A percentile compares a stretch with the other conserved stretches of the same genome.
phyloP scores from a whole-genome alignment of 305 asterid genomes.

The Fraxinus angustifolia region DNA sequence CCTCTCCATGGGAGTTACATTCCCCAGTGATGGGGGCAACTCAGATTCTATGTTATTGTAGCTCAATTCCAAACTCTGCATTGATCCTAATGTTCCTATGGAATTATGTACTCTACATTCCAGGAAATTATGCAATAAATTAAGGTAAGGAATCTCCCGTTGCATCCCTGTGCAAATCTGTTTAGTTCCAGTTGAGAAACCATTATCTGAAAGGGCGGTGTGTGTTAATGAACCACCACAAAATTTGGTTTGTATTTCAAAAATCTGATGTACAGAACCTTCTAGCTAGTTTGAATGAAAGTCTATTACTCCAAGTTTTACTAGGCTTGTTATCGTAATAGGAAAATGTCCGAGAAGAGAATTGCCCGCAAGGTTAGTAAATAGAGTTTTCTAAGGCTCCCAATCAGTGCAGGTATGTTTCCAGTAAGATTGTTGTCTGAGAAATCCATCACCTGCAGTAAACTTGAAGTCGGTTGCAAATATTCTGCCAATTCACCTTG shows the following conservation, averaged over 20 bases:
- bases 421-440: conserved; percentile 49
- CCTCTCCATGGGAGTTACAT: conserved; percentile 33
- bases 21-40: conserved; percentile 38
- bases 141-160: conserved; percentile 27
- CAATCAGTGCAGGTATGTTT: conserved; percentile 47
- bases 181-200: conserved; percentile 36
- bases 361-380: conserved; percentile 39
- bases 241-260: conserved; percentile 30
- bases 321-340: conserved; percentile 33
- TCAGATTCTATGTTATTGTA: conserved; percentile 34
- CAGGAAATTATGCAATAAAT: conserved; percentile 40
- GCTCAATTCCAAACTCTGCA: conserved; percentile 55
- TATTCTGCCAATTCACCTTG: conserved; percentile 39
- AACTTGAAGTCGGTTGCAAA: conserved; percentile 19
- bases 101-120: conserved; percentile 42
- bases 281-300: conserved; percentile 53
- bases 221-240: conserved; percentile 30
- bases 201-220: conserved; percentile 48
- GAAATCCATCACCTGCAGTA: conserved; percentile 47
- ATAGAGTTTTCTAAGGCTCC: conserved; percentile 34
- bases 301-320: conserved; percentile 35
- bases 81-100: conserved; percentile 29
- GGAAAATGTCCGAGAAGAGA: conserved; percentile 42
- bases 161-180: conserved; percentile 35
- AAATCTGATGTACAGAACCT: conserved; percentile 37